Evolutionary conservation across 768 basidiomycete genomes (phyloP).

Genomic region (Infundibulicybe gibba): DNA sequence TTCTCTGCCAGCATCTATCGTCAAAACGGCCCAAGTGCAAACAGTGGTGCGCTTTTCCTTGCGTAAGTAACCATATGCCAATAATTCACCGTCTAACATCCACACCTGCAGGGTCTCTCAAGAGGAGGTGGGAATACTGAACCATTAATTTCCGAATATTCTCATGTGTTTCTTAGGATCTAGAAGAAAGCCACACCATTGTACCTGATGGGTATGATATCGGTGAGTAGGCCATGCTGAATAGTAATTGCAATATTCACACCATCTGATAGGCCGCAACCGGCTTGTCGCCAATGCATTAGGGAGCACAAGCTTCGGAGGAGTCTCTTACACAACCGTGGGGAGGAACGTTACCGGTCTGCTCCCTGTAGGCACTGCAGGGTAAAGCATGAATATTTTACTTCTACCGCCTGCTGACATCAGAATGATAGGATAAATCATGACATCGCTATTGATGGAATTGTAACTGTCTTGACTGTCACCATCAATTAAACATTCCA

Average conservation of each 20-base stretch:
- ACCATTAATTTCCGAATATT: background rate
- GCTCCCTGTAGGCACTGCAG: constrained; percentile 44
- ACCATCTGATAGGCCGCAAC: constrained; percentile 19
- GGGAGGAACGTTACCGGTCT: constrained; percentile 49
- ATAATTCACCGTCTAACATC: background rate
- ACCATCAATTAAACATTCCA: constrained; percentile 20
- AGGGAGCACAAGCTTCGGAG: constrained; percentile 32
- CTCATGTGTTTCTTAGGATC: constrained; percentile 13
- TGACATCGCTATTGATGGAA: constrained; percentile 56
- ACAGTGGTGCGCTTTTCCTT: constrained; percentile 52
- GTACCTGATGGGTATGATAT: constrained; percentile 28
- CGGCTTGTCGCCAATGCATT: constrained; percentile 20
- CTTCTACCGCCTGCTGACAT: background rate
- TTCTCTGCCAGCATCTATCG: constrained; percentile 38
- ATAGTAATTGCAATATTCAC: background rate
- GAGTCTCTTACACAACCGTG: constrained; percentile 43
- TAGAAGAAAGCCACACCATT: constrained; percentile 25
- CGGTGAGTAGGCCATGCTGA: constrained; percentile 12
- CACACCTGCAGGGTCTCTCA: constrained; percentile 23
- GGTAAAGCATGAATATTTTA: constrained; percentile 22
- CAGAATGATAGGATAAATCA: constrained; percentile 27
- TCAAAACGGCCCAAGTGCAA: constrained; percentile 50
- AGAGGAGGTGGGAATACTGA: constrained; percentile 23
- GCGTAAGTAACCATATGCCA: constrained; percentile 20
- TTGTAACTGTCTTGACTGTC: constrained; percentile 52